Percentiles rank a stretch among this genome's conserved stretches.
phyloP scores from a whole-genome alignment of 2,329 filamentous ascomycete genomes.

The Fusarium sp. region DNA sequence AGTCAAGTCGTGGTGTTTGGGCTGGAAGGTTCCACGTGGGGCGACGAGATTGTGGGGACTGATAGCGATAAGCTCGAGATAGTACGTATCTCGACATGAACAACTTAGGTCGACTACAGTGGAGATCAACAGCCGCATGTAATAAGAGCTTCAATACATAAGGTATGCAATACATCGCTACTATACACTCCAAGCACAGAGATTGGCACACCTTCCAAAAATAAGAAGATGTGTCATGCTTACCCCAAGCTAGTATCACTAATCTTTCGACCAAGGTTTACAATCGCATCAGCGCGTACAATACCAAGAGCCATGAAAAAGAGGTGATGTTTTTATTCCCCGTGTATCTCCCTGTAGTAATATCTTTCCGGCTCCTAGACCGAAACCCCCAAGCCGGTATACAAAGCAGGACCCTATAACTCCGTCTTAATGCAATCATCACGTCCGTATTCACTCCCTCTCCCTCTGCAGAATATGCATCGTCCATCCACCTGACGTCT shows the following conservation, averaged over 20 bases:
- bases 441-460: conserved; percentile 1
- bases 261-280: not conserved
- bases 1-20: conserved; percentile 38
- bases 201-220: not conserved
- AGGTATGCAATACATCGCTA: no score
- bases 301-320: not conserved
- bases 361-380: conserved; percentile 2
- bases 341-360: conserved; percentile 11
- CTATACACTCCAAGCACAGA: no score
- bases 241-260: not conserved
- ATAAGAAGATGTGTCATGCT: not conserved
- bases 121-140: not conserved
- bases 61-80: not conserved
- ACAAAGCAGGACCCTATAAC: conserved; percentile 25
- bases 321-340: conserved; percentile 15
- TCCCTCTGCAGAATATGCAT: conserved; percentile 16
- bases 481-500: not conserved
- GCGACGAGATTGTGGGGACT: conserved; percentile 32
- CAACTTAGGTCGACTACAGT: no score
- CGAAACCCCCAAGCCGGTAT: conserved; percentile 8
- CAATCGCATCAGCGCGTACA: not conserved
- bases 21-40: conserved; percentile 49
- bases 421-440: conserved; percentile 36
- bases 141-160: not conserved
- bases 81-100: not conserved